These are phyloP conservation scores for Trypanosoma grayi DNA, from an alignment of 208 protist species.

Conservation along the genomic window DNA sequence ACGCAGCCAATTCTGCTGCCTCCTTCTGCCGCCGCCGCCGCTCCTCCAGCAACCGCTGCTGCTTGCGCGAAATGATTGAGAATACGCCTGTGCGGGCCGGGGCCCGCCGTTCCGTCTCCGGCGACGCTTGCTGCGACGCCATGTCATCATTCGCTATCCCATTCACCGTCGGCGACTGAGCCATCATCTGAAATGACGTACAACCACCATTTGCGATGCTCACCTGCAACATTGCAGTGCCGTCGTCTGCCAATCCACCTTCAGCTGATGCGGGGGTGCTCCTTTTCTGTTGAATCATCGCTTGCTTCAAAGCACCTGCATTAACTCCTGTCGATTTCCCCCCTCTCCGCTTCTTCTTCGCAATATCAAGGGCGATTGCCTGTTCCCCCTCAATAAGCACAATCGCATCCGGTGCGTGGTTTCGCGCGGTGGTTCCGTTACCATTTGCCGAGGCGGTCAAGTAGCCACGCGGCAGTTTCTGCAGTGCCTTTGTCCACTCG, in stretches of 20 bases:
- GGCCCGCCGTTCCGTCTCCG: neutral
- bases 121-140: neutral
- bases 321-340: neutral
- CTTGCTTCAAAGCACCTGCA: neutral
- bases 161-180: no score
- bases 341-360: neutral
- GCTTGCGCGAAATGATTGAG: slow-evolving; percentile 12
- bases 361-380: neutral
- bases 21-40: slow-evolving; percentile 17
- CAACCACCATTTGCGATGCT: slow-evolving; percentile 1
- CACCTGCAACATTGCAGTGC: neutral
- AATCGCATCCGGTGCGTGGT: neutral
- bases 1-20: slow-evolving; percentile 23
- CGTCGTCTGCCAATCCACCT: neutral
- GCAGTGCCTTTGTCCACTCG: slow-evolving; percentile 22
- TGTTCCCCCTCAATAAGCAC: slow-evolving; percentile 21
- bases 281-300: neutral
- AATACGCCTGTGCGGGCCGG: neutral
- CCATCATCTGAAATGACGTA: neutral
- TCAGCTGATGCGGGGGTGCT: neutral
- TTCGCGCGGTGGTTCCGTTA: neutral
- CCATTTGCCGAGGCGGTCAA: neutral
- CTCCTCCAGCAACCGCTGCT: slow-evolving; percentile 18
- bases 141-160: no score
- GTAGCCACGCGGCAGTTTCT: slow-evolving; percentile 16